Percentiles rank a stretch among this genome's conserved stretches.
Conservation (phyloP, 2,329 filamentous ascomycete species). For the Arthrobotrys pseudoclavata region DNA sequence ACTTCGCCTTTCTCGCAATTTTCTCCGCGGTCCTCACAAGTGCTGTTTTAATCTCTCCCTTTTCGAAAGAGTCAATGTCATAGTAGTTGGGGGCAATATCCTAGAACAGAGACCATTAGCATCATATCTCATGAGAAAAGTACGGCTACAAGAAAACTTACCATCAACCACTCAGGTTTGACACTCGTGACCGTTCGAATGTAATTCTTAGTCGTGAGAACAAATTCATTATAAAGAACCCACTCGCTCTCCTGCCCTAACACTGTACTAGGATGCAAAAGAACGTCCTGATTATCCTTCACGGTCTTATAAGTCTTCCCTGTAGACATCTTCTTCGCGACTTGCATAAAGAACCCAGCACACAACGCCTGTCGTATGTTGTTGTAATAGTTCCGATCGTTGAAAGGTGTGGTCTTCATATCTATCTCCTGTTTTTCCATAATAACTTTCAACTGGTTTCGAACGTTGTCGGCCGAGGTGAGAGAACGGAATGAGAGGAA, state of each 20-base stretch:
- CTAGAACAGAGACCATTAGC: slow-evolving; percentile 67
- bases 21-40: slow-evolving; percentile 73
- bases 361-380: slow-evolving; percentile 95
- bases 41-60: slow-evolving; percentile 84
- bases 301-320: slow-evolving; percentile 95
- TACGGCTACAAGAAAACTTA: slow-evolving; percentile 70
- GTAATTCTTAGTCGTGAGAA: slow-evolving; percentile 97
- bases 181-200: slow-evolving; percentile 93
- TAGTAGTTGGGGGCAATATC: slow-evolving; percentile 96
- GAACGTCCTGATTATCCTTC: slow-evolving; percentile 93
- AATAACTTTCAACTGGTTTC: slow-evolving; percentile 89
- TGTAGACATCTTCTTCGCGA: slow-evolving; percentile 89
- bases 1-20: slow-evolving; percentile 72
- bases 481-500: slow-evolving; percentile 91
- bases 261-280: slow-evolving; percentile 93
- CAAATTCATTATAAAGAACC: slow-evolving; percentile 99
- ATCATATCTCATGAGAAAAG: background rate
- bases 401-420: slow-evolving; percentile 87
- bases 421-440: slow-evolving; percentile 94
- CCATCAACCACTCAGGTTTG: slow-evolving; percentile 89
- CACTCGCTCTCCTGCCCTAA: slow-evolving; percentile 90
- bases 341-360: slow-evolving; percentile 99
- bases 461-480: slow-evolving; percentile 93
- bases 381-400: slow-evolving; percentile 96
- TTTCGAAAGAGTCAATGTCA: slow-evolving; percentile 82